Base-by-base conservation (phyloP, 169 alveolate genomes). In the Plasmodium billcollinsi region DNA sequence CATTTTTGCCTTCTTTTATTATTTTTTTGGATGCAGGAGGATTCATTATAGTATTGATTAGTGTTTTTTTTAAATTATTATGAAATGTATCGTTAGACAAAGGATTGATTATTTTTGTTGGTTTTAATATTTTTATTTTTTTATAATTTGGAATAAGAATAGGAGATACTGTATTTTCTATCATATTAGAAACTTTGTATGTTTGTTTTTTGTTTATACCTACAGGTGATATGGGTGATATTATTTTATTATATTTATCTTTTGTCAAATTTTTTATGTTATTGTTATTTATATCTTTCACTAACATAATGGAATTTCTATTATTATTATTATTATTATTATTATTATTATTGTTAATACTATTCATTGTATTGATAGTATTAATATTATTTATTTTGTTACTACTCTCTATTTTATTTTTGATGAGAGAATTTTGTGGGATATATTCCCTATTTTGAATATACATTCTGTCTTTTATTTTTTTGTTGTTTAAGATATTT, bases 21-120 rank as follows among this genome's bases (percentile, higher is more conserved):
- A 39, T 39, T 39, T 39, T 39, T 65, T 78, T 73, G 12, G 20
- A 73, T 14, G 50, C 67, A 18, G 47, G 59, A 2, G 89, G 78
- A 66, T 78, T 78, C 76, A 66, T 78, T 45, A 78, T 78, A 58
- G 78, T 78, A 21, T 78, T 47, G 67, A 78, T 78, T 66, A 78
- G 54, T n/a, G 58, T 66, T 58, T 18, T 78, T 78, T 78, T 78
- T 43, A 78, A 49, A 52, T 78, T 50, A 65, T 66, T 29, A 33
- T 78, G 78, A 66, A 78, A 78, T 15, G n/a, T 66, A n/a, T 78
- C 80, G 33, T 78, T 67, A 59, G 49, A 39, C 71, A 33, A n/a
- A 24, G 63, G 21, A n/a, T 18, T 75, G 14, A 45, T 66, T 29
- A 50, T 24, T 29, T 65, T 49, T 24, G 33, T 50, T 62, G 56